Conservation (phyloP, 257 asterid species). For the Penstemon newberryi region DNA sequence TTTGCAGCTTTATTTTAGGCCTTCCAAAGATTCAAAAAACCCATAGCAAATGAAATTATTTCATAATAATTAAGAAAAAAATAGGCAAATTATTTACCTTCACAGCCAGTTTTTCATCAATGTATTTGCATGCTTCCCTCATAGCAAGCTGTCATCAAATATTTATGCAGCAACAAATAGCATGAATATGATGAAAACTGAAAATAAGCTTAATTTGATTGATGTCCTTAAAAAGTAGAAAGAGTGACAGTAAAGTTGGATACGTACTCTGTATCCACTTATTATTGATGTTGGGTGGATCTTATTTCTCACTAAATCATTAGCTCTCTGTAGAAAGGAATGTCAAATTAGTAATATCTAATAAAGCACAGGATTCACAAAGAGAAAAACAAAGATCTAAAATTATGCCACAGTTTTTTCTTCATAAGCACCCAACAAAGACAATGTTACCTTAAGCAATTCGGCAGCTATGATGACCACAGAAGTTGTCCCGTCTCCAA, state of each 20-base stretch:
- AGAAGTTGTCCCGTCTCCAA: constrained; percentile 98
- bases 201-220: no score
- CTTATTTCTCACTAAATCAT: constrained; percentile 91
- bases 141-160: constrained; percentile 75
- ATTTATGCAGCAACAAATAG: neutral
- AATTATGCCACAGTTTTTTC: constrained; percentile 9
- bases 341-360: constrained; percentile 21
- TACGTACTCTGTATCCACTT: constrained; percentile 87
- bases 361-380: neutral
- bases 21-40: no score
- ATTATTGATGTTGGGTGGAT: constrained; percentile 95
- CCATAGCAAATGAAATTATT: no score
- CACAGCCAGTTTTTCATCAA: constrained; percentile 83
- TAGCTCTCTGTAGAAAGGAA: constrained; percentile 73
- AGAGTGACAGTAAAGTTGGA: neutral
- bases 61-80: constrained; percentile 8
- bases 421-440: neutral
- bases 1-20: no score
- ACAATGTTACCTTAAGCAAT: constrained; percentile 73
- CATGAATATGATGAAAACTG: neutral
- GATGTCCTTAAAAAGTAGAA: neutral
- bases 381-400: neutral
- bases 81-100: constrained; percentile 52
- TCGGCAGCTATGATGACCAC: constrained; percentile 97
- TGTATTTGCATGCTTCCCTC: constrained; percentile 99